phyloP scores from a whole-genome alignment of 2,329 filamentous ascomycete species.

The Aaosphaeria arxii region DNA sequence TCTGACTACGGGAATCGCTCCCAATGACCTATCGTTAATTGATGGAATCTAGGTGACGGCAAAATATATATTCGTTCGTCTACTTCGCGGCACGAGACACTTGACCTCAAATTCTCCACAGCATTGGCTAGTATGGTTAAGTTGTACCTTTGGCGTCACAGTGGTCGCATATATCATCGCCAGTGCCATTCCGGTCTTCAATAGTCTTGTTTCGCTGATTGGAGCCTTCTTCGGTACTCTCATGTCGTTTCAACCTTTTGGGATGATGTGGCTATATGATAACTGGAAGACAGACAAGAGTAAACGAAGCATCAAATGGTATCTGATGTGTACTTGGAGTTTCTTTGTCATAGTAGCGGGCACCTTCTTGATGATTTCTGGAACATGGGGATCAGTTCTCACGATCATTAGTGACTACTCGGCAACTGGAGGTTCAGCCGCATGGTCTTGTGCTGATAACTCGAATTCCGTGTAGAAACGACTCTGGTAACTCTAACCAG shows the following conservation, averaged over 20 bases:
- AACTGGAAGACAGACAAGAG: constrained; percentile 39
- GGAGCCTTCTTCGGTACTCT: too few species aligned
- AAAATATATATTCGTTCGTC: too few species aligned
- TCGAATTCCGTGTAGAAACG: not conserved
- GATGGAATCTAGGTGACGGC: constrained; percentile 6
- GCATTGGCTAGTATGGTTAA: too few species aligned
- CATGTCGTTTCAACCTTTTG: too few species aligned
- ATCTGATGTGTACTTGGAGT: constrained; percentile 34
- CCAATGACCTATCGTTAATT: not conserved
- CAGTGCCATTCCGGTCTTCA: too few species aligned
- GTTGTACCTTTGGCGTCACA: too few species aligned
- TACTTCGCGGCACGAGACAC: too few species aligned
- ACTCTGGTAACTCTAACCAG: too few species aligned
- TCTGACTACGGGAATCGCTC: not conserved
- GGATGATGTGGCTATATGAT: too few species aligned
- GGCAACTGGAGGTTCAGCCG: constrained; percentile 39
- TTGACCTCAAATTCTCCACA: too few species aligned
- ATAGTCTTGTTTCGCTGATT: too few species aligned
- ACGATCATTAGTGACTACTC: constrained; percentile 51
- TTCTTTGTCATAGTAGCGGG: constrained; percentile 41
- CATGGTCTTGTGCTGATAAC: constrained; percentile 15
- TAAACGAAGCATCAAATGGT: constrained; percentile 6
- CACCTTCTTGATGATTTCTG: constrained; percentile 44
- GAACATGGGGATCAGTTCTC: constrained; percentile 47
- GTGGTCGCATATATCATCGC: too few species aligned